Percentiles rank a stretch among this genome's conserved stretches.
phyloP scores from a whole-genome alignment of 176 grass and related monocot species.

The Lolium multiflorum region DNA sequence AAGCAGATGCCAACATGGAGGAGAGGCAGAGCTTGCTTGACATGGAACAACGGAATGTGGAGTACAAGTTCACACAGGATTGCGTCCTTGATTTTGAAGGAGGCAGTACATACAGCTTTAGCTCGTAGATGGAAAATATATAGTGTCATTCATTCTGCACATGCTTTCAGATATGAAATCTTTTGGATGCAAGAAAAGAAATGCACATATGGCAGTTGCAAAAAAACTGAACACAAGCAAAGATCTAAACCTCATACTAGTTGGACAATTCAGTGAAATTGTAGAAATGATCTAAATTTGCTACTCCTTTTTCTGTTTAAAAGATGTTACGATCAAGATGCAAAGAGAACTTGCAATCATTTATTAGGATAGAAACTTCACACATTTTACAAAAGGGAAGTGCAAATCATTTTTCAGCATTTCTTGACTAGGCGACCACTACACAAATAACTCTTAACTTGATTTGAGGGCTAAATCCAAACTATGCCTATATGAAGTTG shows the following conservation, averaged over 20 bases:
- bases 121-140: slow-evolving; percentile 12
- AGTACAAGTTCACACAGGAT: slow-evolving; percentile 34
- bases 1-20: slow-evolving; percentile 28
- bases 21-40: slow-evolving; percentile 55
- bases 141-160: not conserved
- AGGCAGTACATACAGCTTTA: slow-evolving; percentile 30
- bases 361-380: not conserved
- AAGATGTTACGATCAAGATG: not conserved
- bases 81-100: slow-evolving; percentile 45
- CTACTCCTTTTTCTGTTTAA: not conserved
- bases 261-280: not conserved
- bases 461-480: not conserved
- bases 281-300: not conserved
- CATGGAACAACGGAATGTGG: slow-evolving; percentile 27
- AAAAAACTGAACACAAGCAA: not conserved
- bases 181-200: not conserved
- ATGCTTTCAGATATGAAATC: not conserved
- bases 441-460: not conserved
- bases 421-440: not conserved
- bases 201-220: not conserved
- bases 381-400: not conserved
- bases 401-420: not conserved
- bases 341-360: not conserved
- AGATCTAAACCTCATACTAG: not conserved
- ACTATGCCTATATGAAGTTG: not conserved